phyloP scores from a whole-genome alignment of 257 asterid genomes.

The Eucommia ulmoides region DNA sequence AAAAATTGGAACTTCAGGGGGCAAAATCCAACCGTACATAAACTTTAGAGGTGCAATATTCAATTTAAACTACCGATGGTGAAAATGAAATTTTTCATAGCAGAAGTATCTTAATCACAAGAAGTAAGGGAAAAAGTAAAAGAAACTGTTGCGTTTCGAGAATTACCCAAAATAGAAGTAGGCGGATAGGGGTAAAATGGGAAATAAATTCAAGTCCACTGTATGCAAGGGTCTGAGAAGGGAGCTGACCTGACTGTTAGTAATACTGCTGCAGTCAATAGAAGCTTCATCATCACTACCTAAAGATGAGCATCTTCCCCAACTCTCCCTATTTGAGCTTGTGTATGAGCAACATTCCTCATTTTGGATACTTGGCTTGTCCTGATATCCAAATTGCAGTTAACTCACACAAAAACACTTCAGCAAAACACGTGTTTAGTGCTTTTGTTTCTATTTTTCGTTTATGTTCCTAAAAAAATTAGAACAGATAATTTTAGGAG shows the following conservation, averaged over 20 bases:
- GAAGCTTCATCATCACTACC: conserved; percentile 66
- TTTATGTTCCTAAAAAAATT: no score
- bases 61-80: background rate
- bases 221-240: background rate
- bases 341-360: conserved; percentile 90
- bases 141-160: background rate
- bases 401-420: background rate
- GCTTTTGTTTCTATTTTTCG: no score
- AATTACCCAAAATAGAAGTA: background rate
- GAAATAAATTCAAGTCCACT: background rate
- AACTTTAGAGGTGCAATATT: background rate
- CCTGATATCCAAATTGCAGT: conserved; percentile 25
- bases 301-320: conserved; percentile 96
- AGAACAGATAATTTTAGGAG: no score
- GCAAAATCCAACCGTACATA: background rate
- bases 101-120: background rate
- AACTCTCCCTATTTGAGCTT: conserved; percentile 90
- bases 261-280: conserved; percentile 23
- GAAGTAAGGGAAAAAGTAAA: background rate
- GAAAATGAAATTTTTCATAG: background rate
- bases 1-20: background rate
- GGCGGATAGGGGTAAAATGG: background rate
- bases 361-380: conserved; percentile 43
- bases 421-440: background rate
- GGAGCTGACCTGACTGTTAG: conserved; percentile 45